Evolutionary conservation across 2,329 filamentous ascomycete genomes (phyloP).

Genomic region (Lasiodiplodia hormozganensis): DNA sequence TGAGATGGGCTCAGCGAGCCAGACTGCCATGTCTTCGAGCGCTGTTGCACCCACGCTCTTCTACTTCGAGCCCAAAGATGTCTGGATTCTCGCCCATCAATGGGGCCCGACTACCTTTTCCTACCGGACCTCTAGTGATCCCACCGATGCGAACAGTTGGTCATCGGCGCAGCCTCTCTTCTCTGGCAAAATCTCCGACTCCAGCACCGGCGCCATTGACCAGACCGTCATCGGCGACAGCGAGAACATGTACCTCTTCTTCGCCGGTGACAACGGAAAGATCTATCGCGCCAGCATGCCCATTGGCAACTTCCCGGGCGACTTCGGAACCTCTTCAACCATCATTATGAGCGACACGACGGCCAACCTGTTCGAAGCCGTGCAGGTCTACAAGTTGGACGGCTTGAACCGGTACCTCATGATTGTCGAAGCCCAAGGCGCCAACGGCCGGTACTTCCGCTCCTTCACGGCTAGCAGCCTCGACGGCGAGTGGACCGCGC

Average conservation of each 20-base stretch:
- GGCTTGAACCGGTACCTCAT: constrained; percentile 67
- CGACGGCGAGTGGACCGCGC: constrained; percentile 63
- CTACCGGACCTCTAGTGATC: constrained; percentile 66
- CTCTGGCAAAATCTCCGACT: constrained; percentile 59
- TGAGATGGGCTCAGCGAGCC: constrained; percentile 58
- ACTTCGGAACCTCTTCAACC: constrained; percentile 61
- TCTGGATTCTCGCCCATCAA: constrained; percentile 72
- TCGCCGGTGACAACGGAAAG: constrained; percentile 70
- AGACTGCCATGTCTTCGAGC: constrained; percentile 57
- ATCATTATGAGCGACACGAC: constrained; percentile 60
- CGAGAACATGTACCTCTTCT: constrained; percentile 71
- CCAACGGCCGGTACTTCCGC: constrained; percentile 68
- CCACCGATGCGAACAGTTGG: constrained; percentile 65
- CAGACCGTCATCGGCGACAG: constrained; percentile 69
- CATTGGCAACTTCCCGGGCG: constrained; percentile 66
- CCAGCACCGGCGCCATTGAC: constrained; percentile 65
- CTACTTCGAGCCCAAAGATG: constrained; percentile 65
- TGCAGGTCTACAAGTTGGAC: constrained; percentile 68
- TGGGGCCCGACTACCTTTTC: constrained; percentile 67
- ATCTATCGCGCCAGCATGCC: constrained; percentile 71
- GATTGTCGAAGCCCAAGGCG: constrained; percentile 69
- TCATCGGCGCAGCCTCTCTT: constrained; percentile 62
- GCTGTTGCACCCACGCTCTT: constrained; percentile 69
- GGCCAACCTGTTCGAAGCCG: constrained; percentile 69
- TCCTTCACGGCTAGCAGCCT: constrained; percentile 68